A percentile compares a stretch with the other conserved stretches of the same genome.
phyloP scores from a whole-genome alignment of 805 yeast genomes.

The Wickerhamiella spandovensis region DNA sequence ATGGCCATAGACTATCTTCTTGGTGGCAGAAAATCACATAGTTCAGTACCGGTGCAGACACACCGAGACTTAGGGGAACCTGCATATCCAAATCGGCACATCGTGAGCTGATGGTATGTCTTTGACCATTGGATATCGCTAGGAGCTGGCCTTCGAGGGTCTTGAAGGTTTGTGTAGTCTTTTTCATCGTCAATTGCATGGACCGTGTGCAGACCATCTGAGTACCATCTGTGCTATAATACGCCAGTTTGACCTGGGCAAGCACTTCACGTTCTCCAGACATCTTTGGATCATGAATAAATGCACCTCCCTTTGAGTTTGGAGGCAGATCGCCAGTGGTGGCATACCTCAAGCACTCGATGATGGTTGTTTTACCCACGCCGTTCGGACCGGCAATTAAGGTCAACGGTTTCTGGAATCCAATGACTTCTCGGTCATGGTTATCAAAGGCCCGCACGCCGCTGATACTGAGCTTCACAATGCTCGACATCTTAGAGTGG shows the following conservation, averaged over 20 bases:
- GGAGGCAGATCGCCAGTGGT: slow-evolving; percentile 97
- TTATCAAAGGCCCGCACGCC: slow-evolving; percentile 89
- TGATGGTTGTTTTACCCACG: slow-evolving; percentile 91
- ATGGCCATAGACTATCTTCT: slow-evolving; percentile 94
- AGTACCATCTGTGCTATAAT: slow-evolving; percentile 54
- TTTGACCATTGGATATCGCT: slow-evolving; percentile 45
- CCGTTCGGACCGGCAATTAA: slow-evolving; percentile 93
- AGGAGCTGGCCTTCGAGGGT: slow-evolving; percentile 82
- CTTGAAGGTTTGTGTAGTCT: slow-evolving; percentile 59
- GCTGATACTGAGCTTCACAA: slow-evolving; percentile 48
- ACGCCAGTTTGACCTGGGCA: slow-evolving; percentile 86
- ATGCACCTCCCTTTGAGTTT: slow-evolving; percentile 90
- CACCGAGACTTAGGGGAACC: slow-evolving; percentile 76
- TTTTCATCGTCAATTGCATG: slow-evolving; percentile 57
- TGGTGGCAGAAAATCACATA: slow-evolving; percentile 95
- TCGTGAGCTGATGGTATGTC: slow-evolving; percentile 56
- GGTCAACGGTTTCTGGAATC: slow-evolving; percentile 82
- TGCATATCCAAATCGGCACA: slow-evolving; percentile 72
- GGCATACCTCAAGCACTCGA: slow-evolving; percentile 85
- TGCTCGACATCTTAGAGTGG: slow-evolving; percentile 11
- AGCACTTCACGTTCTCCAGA: slow-evolving; percentile 57
- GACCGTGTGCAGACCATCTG: slow-evolving; percentile 80
- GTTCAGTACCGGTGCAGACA: slow-evolving; percentile 73
- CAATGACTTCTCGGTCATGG: slow-evolving; percentile 71
- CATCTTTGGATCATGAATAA: slow-evolving; percentile 76